Evolutionary conservation across 805 yeast species (phyloP).

Genomic region (Candida hispaniensis): DNA sequence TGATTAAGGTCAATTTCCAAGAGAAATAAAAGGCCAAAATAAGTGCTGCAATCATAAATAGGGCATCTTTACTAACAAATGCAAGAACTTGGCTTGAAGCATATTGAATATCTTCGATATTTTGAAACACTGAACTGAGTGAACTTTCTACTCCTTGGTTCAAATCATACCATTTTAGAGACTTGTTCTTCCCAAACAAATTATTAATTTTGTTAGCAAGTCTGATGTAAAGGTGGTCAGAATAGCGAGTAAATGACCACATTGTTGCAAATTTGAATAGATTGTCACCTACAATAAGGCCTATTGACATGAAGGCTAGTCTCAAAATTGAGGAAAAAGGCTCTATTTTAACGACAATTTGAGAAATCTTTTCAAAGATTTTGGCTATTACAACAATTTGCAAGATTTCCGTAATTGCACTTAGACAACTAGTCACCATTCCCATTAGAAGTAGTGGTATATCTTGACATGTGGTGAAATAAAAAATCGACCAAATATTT

Average conservation of each 20-base stretch:
- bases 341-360: conserved; percentile 28
- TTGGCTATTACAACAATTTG: conserved; percentile 52
- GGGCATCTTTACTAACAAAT: conserved; percentile 41
- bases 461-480: conserved; percentile 2
- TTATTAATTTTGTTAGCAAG: conserved; percentile 40
- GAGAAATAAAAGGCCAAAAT: conserved; percentile 63
- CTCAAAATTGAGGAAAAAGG: conserved; percentile 29
- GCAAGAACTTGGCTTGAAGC: conserved; percentile 62
- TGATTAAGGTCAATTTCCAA: conserved; percentile 75
- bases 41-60: conserved; percentile 39
- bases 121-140: conserved; percentile 46
- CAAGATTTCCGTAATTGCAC: conserved; percentile 18
- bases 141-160: conserved; percentile 50
- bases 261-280: conserved; percentile 36
- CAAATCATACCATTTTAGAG: conserved; percentile 54
- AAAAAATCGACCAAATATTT: conserved; percentile 6
- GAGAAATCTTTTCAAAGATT: conserved; percentile 41
- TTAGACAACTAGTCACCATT: neutral
- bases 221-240: conserved; percentile 56
- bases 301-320: conserved; percentile 32
- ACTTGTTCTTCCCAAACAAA: conserved; percentile 35
- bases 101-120: conserved; percentile 60
- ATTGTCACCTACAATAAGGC: conserved; percentile 39
- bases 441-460: conserved; percentile 1
- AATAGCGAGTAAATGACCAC: conserved; percentile 57